Conservation (phyloP, 306 rosid genomes). For the Macrotyloma uniflorum region DNA sequence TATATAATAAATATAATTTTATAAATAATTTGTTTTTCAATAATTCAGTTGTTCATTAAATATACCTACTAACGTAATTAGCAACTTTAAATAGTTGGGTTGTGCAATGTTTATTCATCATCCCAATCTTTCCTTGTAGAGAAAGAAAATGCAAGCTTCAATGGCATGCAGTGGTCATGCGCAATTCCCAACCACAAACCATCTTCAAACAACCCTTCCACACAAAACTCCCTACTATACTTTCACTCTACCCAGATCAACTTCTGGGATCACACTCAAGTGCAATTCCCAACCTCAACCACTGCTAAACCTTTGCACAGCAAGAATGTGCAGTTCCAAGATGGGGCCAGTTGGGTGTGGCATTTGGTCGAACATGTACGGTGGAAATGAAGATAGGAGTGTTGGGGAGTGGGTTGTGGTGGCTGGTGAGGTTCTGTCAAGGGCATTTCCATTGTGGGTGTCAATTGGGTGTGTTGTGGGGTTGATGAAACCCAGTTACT, state of each 20-base stretch:
- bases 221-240: neutral
- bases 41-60: too few relatives aligned
- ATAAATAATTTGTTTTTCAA: too few relatives aligned
- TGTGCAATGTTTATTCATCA: too few relatives aligned
- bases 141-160: conserved; percentile 38
- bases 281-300: conserved; percentile 26
- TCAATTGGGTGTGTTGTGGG: conserved; percentile 75
- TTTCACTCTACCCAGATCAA: conserved; percentile 1
- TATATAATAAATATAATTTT: too few relatives aligned
- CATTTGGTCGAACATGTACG: conserved; percentile 56
- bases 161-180: conserved; percentile 31
- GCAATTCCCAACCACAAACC: neutral
- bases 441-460: conserved; percentile 85
- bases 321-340: neutral
- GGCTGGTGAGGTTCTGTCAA: conserved; percentile 58
- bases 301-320: neutral
- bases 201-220: conserved; percentile 13
- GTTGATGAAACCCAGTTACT: conserved; percentile 54
- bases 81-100: neutral
- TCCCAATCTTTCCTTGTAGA: neutral
- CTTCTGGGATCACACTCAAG: neutral
- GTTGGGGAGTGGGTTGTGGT: conserved; percentile 64
- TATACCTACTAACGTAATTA: too few relatives aligned
- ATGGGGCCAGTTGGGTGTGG: conserved; percentile 51
- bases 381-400: conserved; percentile 38